Evolutionary conservation across 805 yeast genomes (phyloP).

Genomic region (Wickerhamomyces silvicola): DNA sequence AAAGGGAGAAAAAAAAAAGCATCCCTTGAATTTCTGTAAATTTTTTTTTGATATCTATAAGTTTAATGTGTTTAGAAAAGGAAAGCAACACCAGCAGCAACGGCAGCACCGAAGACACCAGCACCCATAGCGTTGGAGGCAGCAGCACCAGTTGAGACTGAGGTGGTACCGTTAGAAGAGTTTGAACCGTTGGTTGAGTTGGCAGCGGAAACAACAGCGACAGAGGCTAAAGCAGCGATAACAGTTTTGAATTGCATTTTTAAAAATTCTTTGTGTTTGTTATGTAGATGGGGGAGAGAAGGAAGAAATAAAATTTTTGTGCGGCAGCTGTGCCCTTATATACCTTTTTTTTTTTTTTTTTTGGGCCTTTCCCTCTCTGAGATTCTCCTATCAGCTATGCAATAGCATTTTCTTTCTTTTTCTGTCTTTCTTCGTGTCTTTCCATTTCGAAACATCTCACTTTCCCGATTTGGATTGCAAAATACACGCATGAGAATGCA

Average conservation of each 20-base stretch:
- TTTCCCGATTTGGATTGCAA: too few species aligned
- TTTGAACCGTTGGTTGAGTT: slow-evolving; percentile 29
- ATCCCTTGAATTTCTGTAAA: too few species aligned
- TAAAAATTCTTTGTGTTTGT: slow-evolving; percentile 9
- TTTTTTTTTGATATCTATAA: slow-evolving; percentile 7
- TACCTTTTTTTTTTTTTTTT: slow-evolving; percentile 1
- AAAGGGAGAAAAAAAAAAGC: too few species aligned
- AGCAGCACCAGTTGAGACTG: slow-evolving; percentile 44
- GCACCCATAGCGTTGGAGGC: slow-evolving; percentile 55
- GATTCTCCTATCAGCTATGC: too few species aligned
- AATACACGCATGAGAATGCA: too few species aligned
- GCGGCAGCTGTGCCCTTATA: slow-evolving; percentile 1
- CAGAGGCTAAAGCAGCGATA: slow-evolving; percentile 64
- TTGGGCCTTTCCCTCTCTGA: neutral
- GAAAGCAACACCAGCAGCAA: slow-evolving; percentile 72
- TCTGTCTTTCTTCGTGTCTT: too few species aligned
- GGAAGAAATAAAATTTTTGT: neutral
- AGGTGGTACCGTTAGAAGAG: slow-evolving; percentile 37
- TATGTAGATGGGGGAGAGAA: slow-evolving; percentile 1
- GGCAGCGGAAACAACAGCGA: slow-evolving; percentile 63
- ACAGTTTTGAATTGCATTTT: slow-evolving; percentile 69
- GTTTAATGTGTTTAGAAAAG: slow-evolving; percentile 30
- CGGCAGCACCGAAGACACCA: slow-evolving; percentile 76
- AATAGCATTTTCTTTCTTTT: neutral
- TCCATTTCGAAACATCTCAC: too few species aligned